Conservation (phyloP, 805 yeast species). For the Kodamaea nitidulidarum region DNA sequence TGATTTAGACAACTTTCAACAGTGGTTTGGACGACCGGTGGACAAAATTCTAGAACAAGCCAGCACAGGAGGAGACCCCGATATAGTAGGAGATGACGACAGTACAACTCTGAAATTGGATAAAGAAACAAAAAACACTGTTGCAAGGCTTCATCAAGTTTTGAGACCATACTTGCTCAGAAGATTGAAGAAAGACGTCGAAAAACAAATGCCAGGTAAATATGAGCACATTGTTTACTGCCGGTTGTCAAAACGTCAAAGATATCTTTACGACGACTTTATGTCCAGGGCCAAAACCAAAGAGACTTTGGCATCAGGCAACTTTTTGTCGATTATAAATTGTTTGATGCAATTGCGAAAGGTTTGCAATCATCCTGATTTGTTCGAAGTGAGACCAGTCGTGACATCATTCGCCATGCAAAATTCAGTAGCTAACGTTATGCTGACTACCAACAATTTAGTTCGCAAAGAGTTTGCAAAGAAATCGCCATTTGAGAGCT, state of each 20-base stretch:
- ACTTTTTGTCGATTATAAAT: slow-evolving; percentile 89
- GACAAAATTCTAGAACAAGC: slow-evolving; percentile 81
- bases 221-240: slow-evolving; percentile 94
- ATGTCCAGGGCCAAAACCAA: slow-evolving; percentile 95
- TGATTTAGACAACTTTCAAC: slow-evolving; percentile 90
- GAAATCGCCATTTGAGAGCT: slow-evolving; percentile 13
- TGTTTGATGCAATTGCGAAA: slow-evolving; percentile 97
- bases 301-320: slow-evolving; percentile 91
- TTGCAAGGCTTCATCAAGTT: slow-evolving; percentile 86
- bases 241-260: slow-evolving; percentile 85
- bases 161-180: slow-evolving; percentile 88
- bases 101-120: slow-evolving; percentile 44
- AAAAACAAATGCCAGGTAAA: slow-evolving; percentile 97
- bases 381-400: slow-evolving; percentile 93
- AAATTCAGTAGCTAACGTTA: slow-evolving; percentile 54
- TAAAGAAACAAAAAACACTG: slow-evolving; percentile 79
- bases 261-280: slow-evolving; percentile 90
- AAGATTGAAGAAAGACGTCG: slow-evolving; percentile 93
- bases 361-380: slow-evolving; percentile 96
- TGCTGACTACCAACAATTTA: slow-evolving; percentile 25
- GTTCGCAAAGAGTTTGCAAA: slow-evolving; percentile 19
- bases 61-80: slow-evolving; percentile 34
- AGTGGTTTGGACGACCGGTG: slow-evolving; percentile 98
- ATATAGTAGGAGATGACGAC: slow-evolving; percentile 39
- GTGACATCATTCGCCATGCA: slow-evolving; percentile 82